Base-by-base conservation (phyloP, 257 asterid genomes). In the Nicotiana attenuata region DNA sequence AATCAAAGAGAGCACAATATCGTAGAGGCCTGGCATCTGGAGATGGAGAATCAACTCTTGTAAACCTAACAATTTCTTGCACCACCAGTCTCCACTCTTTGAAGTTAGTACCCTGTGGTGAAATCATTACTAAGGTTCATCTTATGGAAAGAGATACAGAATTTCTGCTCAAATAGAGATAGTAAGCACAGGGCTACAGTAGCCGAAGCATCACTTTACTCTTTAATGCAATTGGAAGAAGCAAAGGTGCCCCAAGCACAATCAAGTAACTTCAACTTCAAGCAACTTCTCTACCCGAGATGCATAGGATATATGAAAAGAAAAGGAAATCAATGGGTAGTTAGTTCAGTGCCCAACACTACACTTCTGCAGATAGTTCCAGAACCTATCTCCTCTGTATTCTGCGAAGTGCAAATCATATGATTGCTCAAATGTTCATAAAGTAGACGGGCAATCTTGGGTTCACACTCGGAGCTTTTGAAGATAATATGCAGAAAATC, bases 11-110 rank as follows among this genome's bases (percentile, higher is more conserved):
- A 59, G 92, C 82, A 85, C 97, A 89, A 83, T 90, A 92, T 55
- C 99, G 94, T 85, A 94, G 86, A 83, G 99, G 98, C 86, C 94
- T 93, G 60, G 89, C 83, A 82, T 61, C 85, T 64, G 84, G 24
- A 86, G 85, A 65, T 33, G 90, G 87, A 20, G 89, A 77, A 89
- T 92, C 94, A 66, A 91, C 93, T 85, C 82, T 86, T 50, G 92
- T 89, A 79, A 96, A 96, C 73, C 94, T 93, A 78, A 88, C 87
- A 82, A 93, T 93, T 90, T 96, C 99, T 81, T 92, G 96, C 86
- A 94, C 91, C 84, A 94, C 98, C 50, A 90, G 88, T 90, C 87
- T 96, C 99, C 99, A 96, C 90, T 96, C 99, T 90, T 88, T 94
- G 89, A 96, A 96, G 91, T 91, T 92, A 59, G 97, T 96, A 24